Percentiles rank a stretch among this genome's conserved stretches.
Evolutionary conservation across 345 rosid species (phyloP).

Genomic region (Luvunga scandens): DNA sequence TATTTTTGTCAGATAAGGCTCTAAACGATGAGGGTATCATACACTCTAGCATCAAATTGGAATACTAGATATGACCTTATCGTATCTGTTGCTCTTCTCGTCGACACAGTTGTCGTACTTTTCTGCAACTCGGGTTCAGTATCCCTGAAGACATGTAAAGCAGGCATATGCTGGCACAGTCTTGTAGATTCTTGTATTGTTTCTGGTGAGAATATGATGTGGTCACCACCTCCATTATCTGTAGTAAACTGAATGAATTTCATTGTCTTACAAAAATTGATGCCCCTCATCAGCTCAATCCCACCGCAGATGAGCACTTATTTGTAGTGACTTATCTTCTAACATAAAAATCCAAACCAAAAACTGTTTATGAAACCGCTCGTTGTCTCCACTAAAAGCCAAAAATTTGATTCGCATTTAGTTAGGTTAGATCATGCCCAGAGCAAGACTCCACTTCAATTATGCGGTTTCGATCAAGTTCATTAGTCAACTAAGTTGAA

Average conservation of each 20-base stretch:
- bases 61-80: no score
- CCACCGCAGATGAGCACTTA: neutral
- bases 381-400: neutral
- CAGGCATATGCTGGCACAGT: conserved; percentile 33
- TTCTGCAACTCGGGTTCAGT: neutral
- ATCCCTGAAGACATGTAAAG: conserved; percentile 11
- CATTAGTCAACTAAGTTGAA: neutral
- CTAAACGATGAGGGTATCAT: conserved; percentile 26
- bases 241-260: neutral
- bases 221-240: neutral
- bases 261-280: neutral
- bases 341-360: neutral
- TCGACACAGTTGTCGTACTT: conserved; percentile 7
- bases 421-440: conserved; percentile 20
- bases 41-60: conserved; percentile 22
- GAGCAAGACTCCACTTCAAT: conserved; percentile 6
- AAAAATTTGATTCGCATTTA: conserved; percentile 4
- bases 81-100: conserved; percentile 11
- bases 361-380: neutral
- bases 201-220: neutral
- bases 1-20: neutral
- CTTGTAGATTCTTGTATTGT: neutral
- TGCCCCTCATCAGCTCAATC: neutral
- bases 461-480: neutral
- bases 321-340: neutral